These are phyloP conservation scores for Oryza rufipogon DNA, from an alignment of 176 grass and related monocot genomes.

Conservation along the genomic window DNA sequence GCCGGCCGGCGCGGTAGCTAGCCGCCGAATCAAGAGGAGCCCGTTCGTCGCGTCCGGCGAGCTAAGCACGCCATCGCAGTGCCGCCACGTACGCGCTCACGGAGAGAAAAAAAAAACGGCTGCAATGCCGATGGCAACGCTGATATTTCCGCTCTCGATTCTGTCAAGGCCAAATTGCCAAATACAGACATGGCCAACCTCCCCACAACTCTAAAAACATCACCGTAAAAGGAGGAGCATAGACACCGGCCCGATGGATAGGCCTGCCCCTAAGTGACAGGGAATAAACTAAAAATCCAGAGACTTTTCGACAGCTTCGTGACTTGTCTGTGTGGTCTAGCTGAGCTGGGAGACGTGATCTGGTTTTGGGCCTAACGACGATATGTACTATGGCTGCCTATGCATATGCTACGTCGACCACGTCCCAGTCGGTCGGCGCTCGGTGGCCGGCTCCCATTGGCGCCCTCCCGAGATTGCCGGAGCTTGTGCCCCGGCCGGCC, in stretches of 20 bases:
- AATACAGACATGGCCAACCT: background rate
- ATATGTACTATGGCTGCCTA: background rate
- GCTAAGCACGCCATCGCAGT: too few species aligned
- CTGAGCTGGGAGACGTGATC: slow-evolving; percentile 17
- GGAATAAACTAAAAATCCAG: slow-evolving; percentile 15
- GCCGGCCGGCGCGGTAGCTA: background rate
- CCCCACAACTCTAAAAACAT: slow-evolving; percentile 15
- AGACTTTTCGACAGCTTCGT: background rate
- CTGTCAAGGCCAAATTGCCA: background rate
- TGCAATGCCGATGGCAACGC: background rate
- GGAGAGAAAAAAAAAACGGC: too few species aligned
- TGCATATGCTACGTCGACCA: background rate
- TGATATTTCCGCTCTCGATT: slow-evolving; percentile 22
- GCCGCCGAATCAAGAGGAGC: background rate
- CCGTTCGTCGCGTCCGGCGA: background rate
- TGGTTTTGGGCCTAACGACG: background rate
- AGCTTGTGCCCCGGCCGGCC: background rate
- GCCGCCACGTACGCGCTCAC: background rate
- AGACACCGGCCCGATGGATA: background rate
- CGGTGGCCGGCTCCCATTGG: slow-evolving; percentile 23
- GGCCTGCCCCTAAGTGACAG: too few species aligned
- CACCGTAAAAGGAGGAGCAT: background rate
- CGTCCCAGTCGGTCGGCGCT: background rate
- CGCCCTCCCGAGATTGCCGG: background rate
- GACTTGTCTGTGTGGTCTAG: slow-evolving; percentile 1